Conservation (phyloP, 2,329 filamentous ascomycete species). For the Polychaeton citri region DNA sequence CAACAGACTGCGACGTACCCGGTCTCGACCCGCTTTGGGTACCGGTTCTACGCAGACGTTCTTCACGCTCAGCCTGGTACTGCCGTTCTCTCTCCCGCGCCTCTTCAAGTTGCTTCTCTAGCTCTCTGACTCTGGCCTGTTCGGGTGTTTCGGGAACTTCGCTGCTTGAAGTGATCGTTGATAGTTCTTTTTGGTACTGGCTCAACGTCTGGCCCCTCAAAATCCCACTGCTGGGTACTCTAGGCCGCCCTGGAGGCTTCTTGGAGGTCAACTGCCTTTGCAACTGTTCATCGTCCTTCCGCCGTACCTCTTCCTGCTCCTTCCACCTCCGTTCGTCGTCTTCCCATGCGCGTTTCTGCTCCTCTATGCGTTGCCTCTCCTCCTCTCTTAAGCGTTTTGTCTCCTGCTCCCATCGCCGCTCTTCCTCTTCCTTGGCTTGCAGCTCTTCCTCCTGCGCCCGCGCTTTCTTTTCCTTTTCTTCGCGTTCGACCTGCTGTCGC, state of each 20-base stretch:
- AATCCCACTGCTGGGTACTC: conserved; percentile 30
- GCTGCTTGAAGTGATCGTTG: conserved; percentile 20
- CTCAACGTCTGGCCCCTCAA: conserved; percentile 75
- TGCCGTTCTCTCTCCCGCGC: conserved; percentile 53
- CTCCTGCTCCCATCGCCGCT: conserved; percentile 54
- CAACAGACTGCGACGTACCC: conserved; percentile 13
- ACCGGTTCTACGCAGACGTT: conserved; percentile 23
- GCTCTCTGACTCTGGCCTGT: conserved; percentile 58
- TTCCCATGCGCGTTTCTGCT: conserved; percentile 62
- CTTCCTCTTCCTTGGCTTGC: conserved; percentile 52
- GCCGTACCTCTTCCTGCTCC: conserved; percentile 57
- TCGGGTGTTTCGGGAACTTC: conserved; percentile 36
- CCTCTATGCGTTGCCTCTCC: conserved; percentile 46
- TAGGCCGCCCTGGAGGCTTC: conserved; percentile 48
- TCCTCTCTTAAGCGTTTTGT: conserved; percentile 45
- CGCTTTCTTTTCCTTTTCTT: conserved; percentile 39
- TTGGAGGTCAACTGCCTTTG: conserved; percentile 49
- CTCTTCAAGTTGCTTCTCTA: conserved; percentile 60
- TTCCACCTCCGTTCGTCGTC: conserved; percentile 68
- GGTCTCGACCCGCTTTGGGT: conserved; percentile 23
- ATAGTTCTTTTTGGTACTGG: conserved; percentile 67
- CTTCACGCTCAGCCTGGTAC: conserved; percentile 49
- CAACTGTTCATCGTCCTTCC: conserved; percentile 59
- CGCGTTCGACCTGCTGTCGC: conserved; percentile 28
- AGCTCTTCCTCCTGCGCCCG: conserved; percentile 32